Percentiles rank a stretch among this genome's conserved stretches.
Evolutionary conservation across 345 rosid species (phyloP).

Genomic region (Eucalyptus virginea): DNA sequence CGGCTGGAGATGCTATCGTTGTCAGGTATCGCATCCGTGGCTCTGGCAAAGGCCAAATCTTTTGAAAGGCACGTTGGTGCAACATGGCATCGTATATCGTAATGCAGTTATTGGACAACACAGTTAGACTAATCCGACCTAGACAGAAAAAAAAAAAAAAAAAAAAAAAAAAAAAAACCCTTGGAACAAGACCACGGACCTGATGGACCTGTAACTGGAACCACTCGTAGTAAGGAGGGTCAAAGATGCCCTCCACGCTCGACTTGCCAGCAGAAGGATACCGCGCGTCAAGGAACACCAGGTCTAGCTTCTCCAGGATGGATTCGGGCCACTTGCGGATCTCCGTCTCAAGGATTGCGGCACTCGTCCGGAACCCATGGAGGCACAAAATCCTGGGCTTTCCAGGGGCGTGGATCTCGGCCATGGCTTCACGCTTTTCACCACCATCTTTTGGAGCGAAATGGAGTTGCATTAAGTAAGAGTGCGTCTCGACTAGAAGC

Average conservation of each 20-base stretch:
- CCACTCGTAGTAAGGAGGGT: conserved; percentile 30
- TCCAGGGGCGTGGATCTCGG: background rate
- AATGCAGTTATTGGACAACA: background rate
- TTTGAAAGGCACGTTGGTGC: background rate
- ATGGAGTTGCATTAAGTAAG: background rate
- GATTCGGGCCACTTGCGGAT: conserved; percentile 6
- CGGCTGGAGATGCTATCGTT: background rate
- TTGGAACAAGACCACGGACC: background rate
- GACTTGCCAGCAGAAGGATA: conserved; percentile 24
- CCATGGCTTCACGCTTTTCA: background rate
- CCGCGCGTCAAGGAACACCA: conserved; percentile 23
- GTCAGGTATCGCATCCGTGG: background rate
- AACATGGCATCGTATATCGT: background rate
- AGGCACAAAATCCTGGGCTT: conserved; percentile 14
- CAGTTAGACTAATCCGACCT: background rate
- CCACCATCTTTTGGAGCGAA: background rate
- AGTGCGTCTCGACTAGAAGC: background rate
- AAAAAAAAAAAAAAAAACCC: no score
- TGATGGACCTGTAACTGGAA: conserved; percentile 16
- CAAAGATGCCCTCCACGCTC: conserved; percentile 21
- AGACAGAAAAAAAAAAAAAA: no score
- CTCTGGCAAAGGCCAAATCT: background rate
- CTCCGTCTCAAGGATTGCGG: conserved; percentile 1
- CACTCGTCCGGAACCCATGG: conserved; percentile 35
- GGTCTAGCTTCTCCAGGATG: conserved; percentile 12